Percentiles rank a stretch among this genome's conserved stretches.
These are phyloP conservation scores for Sanguinoderma infundibulare DNA, from an alignment of 1,284 basidiomycete genomes.

Conservation along the genomic window DNA sequence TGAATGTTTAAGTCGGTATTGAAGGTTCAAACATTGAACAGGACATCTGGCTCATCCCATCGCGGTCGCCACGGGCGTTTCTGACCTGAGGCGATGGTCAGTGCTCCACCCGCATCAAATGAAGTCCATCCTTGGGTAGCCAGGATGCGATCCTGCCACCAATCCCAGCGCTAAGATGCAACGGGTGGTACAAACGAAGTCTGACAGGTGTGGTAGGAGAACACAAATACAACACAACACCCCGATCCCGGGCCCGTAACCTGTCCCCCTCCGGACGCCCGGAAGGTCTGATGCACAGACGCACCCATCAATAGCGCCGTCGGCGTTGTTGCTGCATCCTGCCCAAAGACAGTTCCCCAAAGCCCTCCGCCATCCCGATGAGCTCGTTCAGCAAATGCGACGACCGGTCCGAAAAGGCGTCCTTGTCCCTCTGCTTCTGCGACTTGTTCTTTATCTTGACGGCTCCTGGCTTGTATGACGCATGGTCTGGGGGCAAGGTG, in stretches of 20 bases:
- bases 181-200: background rate
- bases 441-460: slow-evolving; percentile 1
- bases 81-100: background rate
- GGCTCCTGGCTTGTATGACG: slow-evolving; percentile 17
- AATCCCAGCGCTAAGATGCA: background rate
- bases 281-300: background rate
- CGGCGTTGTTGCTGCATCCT: slow-evolving; percentile 3
- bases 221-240: background rate
- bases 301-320: background rate
- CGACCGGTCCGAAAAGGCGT: slow-evolving; percentile 31
- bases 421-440: slow-evolving; percentile 1
- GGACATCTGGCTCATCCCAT: too few relatives aligned
- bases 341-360: slow-evolving; percentile 48
- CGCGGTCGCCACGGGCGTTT: too few relatives aligned
- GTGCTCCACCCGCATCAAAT: background rate
- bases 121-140: too few relatives aligned
- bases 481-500: slow-evolving; percentile 31
- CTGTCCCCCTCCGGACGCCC: background rate
- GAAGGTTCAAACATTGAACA: background rate
- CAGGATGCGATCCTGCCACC: background rate
- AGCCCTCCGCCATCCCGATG: slow-evolving; percentile 55
- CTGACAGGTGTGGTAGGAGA: background rate
- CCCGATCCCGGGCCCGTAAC: too few relatives aligned
- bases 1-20: background rate
- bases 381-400: slow-evolving; percentile 48